Base-by-base conservation (phyloP, 2,329 filamentous ascomycete species). In the Lachnellula hyalina region DNA sequence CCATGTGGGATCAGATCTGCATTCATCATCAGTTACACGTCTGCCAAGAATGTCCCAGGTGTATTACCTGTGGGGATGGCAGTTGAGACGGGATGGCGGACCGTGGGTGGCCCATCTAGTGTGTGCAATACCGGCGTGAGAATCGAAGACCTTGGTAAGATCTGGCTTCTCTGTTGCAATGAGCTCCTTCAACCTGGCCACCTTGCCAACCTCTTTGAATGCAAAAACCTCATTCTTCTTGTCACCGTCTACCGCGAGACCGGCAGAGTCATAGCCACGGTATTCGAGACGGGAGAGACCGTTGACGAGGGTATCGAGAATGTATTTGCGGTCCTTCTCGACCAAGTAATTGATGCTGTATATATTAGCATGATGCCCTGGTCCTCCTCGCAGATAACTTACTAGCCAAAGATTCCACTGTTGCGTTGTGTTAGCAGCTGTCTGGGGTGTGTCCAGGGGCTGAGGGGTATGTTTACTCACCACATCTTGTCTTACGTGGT, bases 121-220 rank as follows among this genome's bases (percentile, higher is more conserved):
- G 86, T 99, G 94, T 73, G 94, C 90, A 79, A 99, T 97, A 73
- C 93, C 94, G 71, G 90, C 92, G 78, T 99, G 94, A 70, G 92
- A 96, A 76, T 97, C 94, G 73, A 96, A 97, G 71, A 91, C 82
- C 82, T 96, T 96, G 74, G 83, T 88, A 67, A 91, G 79, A 75
- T 99, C 89, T 75, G 91, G 82, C 69, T 90, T 83, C 71, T 84
- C 80, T 72, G 89, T 84, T 54, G 87, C 90, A 68, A 97, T 93
- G 74, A 97, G 87, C 77, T 92, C 80, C 83, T 89, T 95, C 72
- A 99, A 82, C 78, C 96, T 96, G 73, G 87, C 90, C 60, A 99
- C 94, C 85, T 99, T 99, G 80, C 94, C 94, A 61, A 99, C 94
- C 80, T 97, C 94, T 82, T 99, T 99, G 84, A 91, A 97, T 61